A percentile compares a stretch with the other conserved stretches of the same genome.
Conservation (phyloP, 768 basidiomycete species). For the Calvatia gigantea region DNA sequence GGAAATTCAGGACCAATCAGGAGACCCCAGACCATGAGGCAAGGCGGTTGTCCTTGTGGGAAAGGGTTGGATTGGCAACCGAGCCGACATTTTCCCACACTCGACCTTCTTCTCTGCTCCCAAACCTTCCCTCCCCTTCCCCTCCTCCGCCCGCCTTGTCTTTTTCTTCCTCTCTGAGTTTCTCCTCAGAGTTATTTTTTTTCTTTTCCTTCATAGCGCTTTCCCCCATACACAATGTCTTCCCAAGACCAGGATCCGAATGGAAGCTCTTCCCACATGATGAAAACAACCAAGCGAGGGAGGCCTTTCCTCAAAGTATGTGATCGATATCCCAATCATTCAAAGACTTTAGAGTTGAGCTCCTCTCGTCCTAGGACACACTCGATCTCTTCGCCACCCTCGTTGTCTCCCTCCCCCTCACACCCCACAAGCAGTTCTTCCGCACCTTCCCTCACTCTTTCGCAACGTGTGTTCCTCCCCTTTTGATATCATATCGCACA, state of each 20-base stretch:
- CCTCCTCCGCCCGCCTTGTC: conserved; percentile 23
- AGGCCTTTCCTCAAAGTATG: conserved; percentile 88
- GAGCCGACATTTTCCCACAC: conserved; percentile 33
- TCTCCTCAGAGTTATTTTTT: conserved; percentile 22
- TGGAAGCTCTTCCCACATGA: conserved; percentile 85
- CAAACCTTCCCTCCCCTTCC: conserved; percentile 24
- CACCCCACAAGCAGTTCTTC: conserved; percentile 94
- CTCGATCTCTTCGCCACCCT: conserved; percentile 97
- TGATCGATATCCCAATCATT: conserved; percentile 13
- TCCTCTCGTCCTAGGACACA: conserved; percentile 65
- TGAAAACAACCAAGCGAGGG: conserved; percentile 97
- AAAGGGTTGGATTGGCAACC: conserved; percentile 22
- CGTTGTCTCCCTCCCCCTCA: conserved; percentile 87
- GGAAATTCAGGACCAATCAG: conserved; percentile 25
- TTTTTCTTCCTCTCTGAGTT: conserved; percentile 24
- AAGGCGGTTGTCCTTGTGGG: conserved; percentile 32
- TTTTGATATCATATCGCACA: conserved; percentile 13
- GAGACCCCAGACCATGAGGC: conserved; percentile 31
- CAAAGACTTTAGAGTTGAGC: not conserved
- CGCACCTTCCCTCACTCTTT: conserved; percentile 93
- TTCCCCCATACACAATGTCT: conserved; percentile 33
- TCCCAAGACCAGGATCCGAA: conserved; percentile 43
- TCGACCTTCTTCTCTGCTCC: conserved; percentile 22
- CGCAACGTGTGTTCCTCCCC: conserved; percentile 68
- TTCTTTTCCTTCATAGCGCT: conserved; percentile 46